phyloP scores from a whole-genome alignment of 1,284 basidiomycete species.

The Pyrrhoderma noxium region DNA sequence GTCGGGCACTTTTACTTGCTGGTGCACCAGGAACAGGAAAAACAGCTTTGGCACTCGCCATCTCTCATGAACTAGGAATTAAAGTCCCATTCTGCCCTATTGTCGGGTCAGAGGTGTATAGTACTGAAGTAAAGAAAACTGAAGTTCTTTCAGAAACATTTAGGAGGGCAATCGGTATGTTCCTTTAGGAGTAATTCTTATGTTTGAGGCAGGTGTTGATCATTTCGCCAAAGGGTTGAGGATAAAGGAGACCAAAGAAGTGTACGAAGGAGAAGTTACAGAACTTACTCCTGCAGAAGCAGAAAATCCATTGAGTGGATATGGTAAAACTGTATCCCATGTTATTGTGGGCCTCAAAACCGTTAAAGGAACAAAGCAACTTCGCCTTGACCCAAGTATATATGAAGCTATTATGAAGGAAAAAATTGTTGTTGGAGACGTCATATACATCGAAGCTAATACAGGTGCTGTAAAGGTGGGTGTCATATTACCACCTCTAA shows the following conservation, averaged over 20 bases:
- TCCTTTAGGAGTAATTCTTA: slow-evolving; percentile 4
- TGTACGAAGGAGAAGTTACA: slow-evolving; percentile 98
- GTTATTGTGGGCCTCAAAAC: slow-evolving; percentile 97
- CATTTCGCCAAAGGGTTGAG: slow-evolving; percentile 57
- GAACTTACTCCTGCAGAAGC: slow-evolving; percentile 94
- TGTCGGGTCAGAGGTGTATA: slow-evolving; percentile 97
- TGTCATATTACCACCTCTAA: slow-evolving; percentile 1
- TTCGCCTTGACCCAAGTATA: slow-evolving; percentile 90
- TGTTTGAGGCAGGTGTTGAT: slow-evolving; percentile 8
- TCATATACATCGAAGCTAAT: slow-evolving; percentile 92
- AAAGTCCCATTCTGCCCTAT: slow-evolving; percentile 99
- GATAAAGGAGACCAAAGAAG: slow-evolving; percentile 98
- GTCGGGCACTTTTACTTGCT: slow-evolving; percentile 79
- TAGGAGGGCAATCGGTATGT: slow-evolving; percentile 88
- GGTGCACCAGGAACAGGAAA: slow-evolving; percentile 93
- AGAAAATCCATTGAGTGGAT: slow-evolving; percentile 92
- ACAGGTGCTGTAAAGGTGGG: slow-evolving; percentile 92
- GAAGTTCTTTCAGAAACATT: slow-evolving; percentile 97
- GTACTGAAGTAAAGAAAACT: slow-evolving; percentile 97
- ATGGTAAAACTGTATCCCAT: slow-evolving; percentile 97
- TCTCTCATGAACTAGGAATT: slow-evolving; percentile 88
- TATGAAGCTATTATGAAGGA: slow-evolving; percentile 98
- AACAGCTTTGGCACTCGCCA: slow-evolving; percentile 90
- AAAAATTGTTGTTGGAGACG: slow-evolving; percentile 93
- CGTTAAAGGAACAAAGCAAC: slow-evolving; percentile 96